Conservation (phyloP, 805 yeast genomes). For the Schwanniomyces pseudopolymorphus region DNA sequence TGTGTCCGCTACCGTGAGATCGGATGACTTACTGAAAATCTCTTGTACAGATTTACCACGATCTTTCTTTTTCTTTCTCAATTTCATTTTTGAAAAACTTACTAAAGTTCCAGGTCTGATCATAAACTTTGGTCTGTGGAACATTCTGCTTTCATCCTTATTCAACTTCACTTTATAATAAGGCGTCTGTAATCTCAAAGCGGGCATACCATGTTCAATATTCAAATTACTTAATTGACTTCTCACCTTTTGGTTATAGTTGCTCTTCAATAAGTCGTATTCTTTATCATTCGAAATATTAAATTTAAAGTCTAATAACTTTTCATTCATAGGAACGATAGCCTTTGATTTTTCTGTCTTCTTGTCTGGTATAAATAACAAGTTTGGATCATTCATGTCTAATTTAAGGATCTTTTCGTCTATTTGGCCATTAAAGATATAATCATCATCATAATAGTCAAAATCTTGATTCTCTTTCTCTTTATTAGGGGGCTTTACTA, state of each 20-base stretch:
- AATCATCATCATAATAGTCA: slow-evolving; percentile 59
- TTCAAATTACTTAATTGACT: slow-evolving; percentile 87
- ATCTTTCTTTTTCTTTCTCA: slow-evolving; percentile 85
- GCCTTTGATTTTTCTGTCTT: slow-evolving; percentile 25
- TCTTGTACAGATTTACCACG: slow-evolving; percentile 79
- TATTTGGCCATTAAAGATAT: slow-evolving; percentile 69
- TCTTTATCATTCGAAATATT: slow-evolving; percentile 86
- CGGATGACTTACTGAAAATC: slow-evolving; percentile 67
- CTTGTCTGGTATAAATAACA: slow-evolving; percentile 60
- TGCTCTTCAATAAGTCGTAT: slow-evolving; percentile 78
- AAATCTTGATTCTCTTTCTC: slow-evolving; percentile 15
- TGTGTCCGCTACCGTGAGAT: slow-evolving; percentile 80
- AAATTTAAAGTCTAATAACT: slow-evolving; percentile 57
- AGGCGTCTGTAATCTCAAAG: slow-evolving; percentile 83
- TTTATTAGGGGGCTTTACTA: slow-evolving; percentile 5
- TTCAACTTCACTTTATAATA: slow-evolving; percentile 78
- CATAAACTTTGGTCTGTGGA: slow-evolving; percentile 76
- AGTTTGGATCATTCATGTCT: slow-evolving; percentile 85
- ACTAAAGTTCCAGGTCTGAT: slow-evolving; percentile 78
- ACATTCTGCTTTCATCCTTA: slow-evolving; percentile 66
- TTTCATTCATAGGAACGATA: slow-evolving; percentile 53
- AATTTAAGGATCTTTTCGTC: slow-evolving; percentile 46
- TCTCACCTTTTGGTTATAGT: slow-evolving; percentile 88
- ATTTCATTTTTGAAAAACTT: slow-evolving; percentile 70
- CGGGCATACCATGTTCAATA: slow-evolving; percentile 91